phyloP scores from a whole-genome alignment of 1,284 basidiomycete species.

The Cutaneotrichosporon cutaneum region DNA sequence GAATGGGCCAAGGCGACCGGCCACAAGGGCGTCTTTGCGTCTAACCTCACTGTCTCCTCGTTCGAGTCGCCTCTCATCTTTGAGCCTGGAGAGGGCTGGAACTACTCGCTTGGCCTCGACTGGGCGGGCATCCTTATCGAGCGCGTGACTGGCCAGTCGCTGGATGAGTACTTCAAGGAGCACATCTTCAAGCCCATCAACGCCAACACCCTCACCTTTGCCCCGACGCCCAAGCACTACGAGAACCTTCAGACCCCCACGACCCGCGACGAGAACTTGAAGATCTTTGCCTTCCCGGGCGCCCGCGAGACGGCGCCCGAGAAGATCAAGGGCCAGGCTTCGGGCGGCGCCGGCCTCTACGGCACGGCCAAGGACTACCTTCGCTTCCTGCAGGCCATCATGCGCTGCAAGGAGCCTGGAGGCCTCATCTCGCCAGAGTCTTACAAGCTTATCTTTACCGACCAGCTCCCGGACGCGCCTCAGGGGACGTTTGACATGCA shows the following conservation, averaged over 20 bases:
- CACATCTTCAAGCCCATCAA: constrained; percentile 43
- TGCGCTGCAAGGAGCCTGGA: constrained; percentile 10
- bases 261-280: constrained; percentile 10
- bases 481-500: constrained; percentile 20
- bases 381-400: constrained; percentile 35
- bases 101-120: constrained; percentile 44
- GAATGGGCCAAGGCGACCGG: constrained; percentile 13
- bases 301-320: constrained; percentile 59
- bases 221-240: constrained; percentile 26
- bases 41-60: constrained; percentile 24
- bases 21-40: constrained; percentile 15
- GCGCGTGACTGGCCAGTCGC: constrained; percentile 33
- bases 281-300: constrained; percentile 16
- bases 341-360: constrained; percentile 45
- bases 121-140: constrained; percentile 43
- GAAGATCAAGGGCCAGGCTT: constrained; percentile 58
- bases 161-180: constrained; percentile 43
- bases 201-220: constrained; percentile 33
- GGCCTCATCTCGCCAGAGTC: constrained; percentile 28
- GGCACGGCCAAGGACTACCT: constrained; percentile 44
- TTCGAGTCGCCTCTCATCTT: constrained; percentile 32
- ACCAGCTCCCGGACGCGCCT: constrained; percentile 19
- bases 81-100: constrained; percentile 38
- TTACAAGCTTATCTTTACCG: constrained; percentile 31
- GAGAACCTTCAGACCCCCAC: constrained; percentile 9